phyloP scores from a whole-genome alignment of 495 filamentous ascomycete species.

The Aspergillus bertholletiae region DNA sequence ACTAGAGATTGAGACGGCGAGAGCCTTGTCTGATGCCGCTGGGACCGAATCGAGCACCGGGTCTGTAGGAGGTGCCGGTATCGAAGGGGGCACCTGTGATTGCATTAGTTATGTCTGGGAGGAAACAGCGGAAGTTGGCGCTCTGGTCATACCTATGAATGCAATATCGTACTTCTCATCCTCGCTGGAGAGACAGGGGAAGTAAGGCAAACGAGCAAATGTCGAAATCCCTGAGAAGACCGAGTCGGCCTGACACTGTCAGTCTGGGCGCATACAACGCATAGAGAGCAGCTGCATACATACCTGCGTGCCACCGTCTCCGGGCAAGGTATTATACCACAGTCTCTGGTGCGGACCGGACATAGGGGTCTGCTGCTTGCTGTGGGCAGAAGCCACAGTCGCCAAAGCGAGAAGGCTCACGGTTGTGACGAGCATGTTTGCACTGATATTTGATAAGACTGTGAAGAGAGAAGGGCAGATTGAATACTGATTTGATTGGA shows the following conservation, averaged over 20 bases:
- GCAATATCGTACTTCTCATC: constrained; percentile 76
- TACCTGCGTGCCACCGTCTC: constrained; percentile 67
- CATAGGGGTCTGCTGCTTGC: constrained; percentile 52
- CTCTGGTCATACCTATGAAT: constrained; percentile 55
- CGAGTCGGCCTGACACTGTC: constrained; percentile 56
- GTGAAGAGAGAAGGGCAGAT: background rate
- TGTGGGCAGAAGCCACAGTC: constrained; percentile 46
- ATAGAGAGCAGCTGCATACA: background rate
- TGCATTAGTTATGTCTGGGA: background rate
- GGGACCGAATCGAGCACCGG: constrained; percentile 81
- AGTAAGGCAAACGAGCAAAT: constrained; percentile 75
- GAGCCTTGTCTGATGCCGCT: constrained; percentile 78
- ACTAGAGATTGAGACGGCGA: constrained; percentile 67
- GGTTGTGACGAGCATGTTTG: background rate
- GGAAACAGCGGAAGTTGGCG: no score
- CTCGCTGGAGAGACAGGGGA: constrained; percentile 70
- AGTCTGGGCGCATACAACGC: background rate
- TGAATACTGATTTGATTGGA: background rate
- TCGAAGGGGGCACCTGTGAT: constrained; percentile 56
- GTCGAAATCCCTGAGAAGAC: constrained; percentile 70
- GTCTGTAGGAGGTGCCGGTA: constrained; percentile 71
- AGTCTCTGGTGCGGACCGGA: constrained; percentile 54
- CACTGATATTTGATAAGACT: background rate
- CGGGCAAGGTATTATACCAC: constrained; percentile 64
- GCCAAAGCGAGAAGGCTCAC: constrained; percentile 27